Evolutionary conservation across 129 eudicot genomes (phyloP), one percentile per base, ranked within the genome.

Genomic region (Flaveria ramosissima): DNA sequence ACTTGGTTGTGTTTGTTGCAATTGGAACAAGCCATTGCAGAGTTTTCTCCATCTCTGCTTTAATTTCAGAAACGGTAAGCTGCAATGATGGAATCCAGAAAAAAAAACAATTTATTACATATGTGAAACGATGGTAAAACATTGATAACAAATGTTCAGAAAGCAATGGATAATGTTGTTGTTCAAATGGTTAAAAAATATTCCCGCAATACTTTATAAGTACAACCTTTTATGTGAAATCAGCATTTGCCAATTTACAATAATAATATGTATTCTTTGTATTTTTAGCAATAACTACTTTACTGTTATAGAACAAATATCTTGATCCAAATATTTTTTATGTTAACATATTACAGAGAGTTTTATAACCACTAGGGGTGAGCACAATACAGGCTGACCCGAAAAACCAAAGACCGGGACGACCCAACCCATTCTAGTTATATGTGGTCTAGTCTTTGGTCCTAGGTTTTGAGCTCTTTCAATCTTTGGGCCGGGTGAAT

Each of bases 31-130:
- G 89, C 99, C 99, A 95, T 66, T 86, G 88, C 74, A 95, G 77
- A 19, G 96, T 95, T 86, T 89, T 95, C 88, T 95, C 99, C 99
- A 95, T 95, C 85, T 95, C 99, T 45, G 88, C 92, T 86, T 95
- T 95, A 82, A 95, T 95, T 77, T 86, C 96, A 4, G 87, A 87
- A 24, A 95, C 73, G 13, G 88, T 87, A 57, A 86, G 86, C 99
- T 95, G 92, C 82, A 84, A 81, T 19, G 41, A 85, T 64, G 43
- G 17, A 81, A 61, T 59, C 41, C 42, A 15, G 9, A 21, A 48
- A 72, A 47, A 1, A 55, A 79, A 71, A 59, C 47, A 68, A 57
- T 39, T 57, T 30, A 62, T 60, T 57, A 78, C 3, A 60, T n/a
- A 59, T n/a, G 7, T 32, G 43, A 57, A 55, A 56, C 2, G n/a